These are phyloP conservation scores for Phylloboletellus chloephorus DNA, from an alignment of 1,284 basidiomycete genomes.

Conservation along the genomic window DNA sequence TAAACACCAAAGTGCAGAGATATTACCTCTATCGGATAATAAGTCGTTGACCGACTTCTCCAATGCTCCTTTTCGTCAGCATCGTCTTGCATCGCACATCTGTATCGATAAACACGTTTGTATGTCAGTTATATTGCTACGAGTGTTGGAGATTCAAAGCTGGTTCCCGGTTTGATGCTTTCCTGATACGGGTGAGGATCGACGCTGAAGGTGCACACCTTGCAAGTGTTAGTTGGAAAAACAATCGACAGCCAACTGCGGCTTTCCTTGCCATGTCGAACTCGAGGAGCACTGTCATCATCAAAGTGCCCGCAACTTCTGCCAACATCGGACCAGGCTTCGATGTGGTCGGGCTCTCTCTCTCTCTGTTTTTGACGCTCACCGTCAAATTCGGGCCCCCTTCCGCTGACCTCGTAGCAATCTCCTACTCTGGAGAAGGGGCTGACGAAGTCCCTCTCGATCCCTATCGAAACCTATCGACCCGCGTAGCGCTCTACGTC, in stretches of 20 bases:
- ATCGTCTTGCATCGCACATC: constrained; percentile 2
- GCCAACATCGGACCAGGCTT: constrained; percentile 99
- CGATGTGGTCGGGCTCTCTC: constrained; percentile 95
- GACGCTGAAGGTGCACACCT: too few relatives aligned
- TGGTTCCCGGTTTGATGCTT: too few relatives aligned
- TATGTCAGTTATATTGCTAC: too few relatives aligned
- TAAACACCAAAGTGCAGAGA: too few relatives aligned
- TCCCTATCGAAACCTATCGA: constrained; percentile 95
- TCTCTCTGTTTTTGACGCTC: constrained; percentile 84
- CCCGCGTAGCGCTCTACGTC: constrained; percentile 97
- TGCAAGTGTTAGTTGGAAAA: too few relatives aligned
- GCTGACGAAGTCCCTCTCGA: constrained; percentile 88
- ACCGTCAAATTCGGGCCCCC: constrained; percentile 48
- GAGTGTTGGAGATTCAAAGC: too few relatives aligned
- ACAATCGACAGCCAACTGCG: neutral
- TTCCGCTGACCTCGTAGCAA: constrained; percentile 48
- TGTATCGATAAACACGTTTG: constrained; percentile 14
- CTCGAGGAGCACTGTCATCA: constrained; percentile 42
- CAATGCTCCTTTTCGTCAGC: neutral
- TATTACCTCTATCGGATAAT: too few relatives aligned
- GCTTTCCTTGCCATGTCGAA: constrained; percentile 16
- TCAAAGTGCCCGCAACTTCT: constrained; percentile 91
- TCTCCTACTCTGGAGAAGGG: constrained; percentile 87
- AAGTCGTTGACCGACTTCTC: constrained; percentile 14
- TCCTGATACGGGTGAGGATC: constrained; percentile 13